Base-by-base conservation (phyloP, 148 eudicot genomes). In the Selenicereus undatus region DNA sequence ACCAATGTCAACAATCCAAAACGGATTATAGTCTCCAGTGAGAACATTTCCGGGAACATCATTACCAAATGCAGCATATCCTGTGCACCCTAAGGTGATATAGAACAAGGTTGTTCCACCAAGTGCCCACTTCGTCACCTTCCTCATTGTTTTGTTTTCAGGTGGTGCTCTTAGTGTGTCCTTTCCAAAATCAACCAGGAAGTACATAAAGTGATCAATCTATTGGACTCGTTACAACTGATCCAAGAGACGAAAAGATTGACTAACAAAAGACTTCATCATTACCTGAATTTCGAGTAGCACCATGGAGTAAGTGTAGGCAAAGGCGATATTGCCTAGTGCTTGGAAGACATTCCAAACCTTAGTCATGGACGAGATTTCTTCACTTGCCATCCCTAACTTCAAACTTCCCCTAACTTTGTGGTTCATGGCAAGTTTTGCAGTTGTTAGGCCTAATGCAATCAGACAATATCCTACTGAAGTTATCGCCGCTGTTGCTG, bases 291-390 rank as follows among this genome's bases (percentile, higher is more conserved):
- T 81, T 71, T 81, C 83, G 20, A 81, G 17, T 9, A 81, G 60
- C 5, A 81, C n/a, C 75, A 81, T 81, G 29, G 83, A 66, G 74
- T 81, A 81, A 29, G 79, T 81, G 51, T 64, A 81, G 35, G 83
- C 83, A 76, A 81, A 81, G 20, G 83, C 83, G 30, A 81, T 81
- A 24, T 81, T 81, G 21, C 83, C 83, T 6, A 81, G 74, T 42
- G 83, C 79, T 81, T 81, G 83, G 30, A 81, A 81, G 66, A 81
- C 79, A 75, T 81, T 75, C 83, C 83, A 81, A 69, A 76, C 74
- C 51, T 78, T 48, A 30, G 30, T 42, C 12, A 43, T 0, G 0
- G 10, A 39, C 18, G 71, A 20, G 26, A 36, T 32, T 4, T 39
- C 42, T 12, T 60, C 36, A 24, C 60, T 71, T 6, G 62, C 77